Base-by-base conservation (phyloP, 1,284 basidiomycete species). In the Sanghuangporus baumii region DNA sequence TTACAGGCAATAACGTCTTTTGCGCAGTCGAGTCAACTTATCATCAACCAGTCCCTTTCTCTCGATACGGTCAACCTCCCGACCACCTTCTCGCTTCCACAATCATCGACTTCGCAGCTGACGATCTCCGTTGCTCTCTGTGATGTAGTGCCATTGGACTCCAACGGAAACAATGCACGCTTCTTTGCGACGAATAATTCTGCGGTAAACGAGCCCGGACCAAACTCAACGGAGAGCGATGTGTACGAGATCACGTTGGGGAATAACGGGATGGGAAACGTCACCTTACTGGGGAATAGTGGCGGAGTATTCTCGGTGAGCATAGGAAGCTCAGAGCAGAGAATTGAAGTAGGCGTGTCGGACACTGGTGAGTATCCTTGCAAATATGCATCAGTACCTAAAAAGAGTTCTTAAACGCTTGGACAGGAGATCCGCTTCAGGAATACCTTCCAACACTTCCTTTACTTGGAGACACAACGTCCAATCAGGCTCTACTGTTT, bases 381-480 rank as follows among this genome's bases (percentile, higher is more conserved):
- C 8, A 16, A 54, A 34, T 54, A 36, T 36, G n/a, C 2, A 14
- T 11, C 36, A 16, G 8, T 8, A 11, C 26, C 26, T 4, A 31
- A 31, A 31, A 8, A 3, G 16, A 31, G 9, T 31, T 62, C 14
- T 60, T 60, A 23, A 57, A 18, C 20, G 26, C 11, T 26, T 41
- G 65, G 40, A 14, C 66, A 81, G 75, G 67, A 8, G 26, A 31
- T 31, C 79, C 83, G 8, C 69, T 87, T 31, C 84, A 86, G 66
- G 66, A 78, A 58, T 59, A 78, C 2, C 71, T 83, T 4, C 65
- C 74, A 3, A 68, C 71, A 3, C 69, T 80, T 1, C 89, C 89
- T 0, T 72, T 88, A 1, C 75, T 94, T 0, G 91, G 89, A 4
- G 93, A 95, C 70, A 87, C 90, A 1, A 92, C 91, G 0, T 77